Evolutionary conservation across 805 yeast species (phyloP), one percentile per base, ranked within the genome.

Genomic region (Candida dajiaensis): DNA sequence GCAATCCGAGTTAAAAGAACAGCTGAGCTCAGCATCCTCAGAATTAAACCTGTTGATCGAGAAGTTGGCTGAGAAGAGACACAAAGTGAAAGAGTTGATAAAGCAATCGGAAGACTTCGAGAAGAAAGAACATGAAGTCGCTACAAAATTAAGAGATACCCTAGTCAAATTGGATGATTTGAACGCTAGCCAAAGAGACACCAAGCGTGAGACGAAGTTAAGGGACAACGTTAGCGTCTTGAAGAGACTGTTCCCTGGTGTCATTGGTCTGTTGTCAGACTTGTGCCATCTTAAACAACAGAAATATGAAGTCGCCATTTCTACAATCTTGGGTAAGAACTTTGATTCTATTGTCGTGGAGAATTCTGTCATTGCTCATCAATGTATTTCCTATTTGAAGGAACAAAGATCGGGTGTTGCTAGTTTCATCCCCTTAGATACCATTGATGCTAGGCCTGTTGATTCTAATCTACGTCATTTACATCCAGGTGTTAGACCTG

Each of bases 341-440:
- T 77, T 83, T 55, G 96, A 94, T 63, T 77, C 97, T 0, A 77
- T 94, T 16, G 75, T 94, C 18, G 99, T 94, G 6, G 95, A 89
- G 54, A 75, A 75, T 23, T 68, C 80, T 6, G 62, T 78, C 10
- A 74, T 82, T 20, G 95, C 95, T 0, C 77, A 80, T 47, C 80
- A 81, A 50, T 87, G 95, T 61, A 85, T 94, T 51, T 78, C 80
- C 9, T 84, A 83, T 47, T 69, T 92, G 61, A 87, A 89, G 56
- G 90, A 86, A 53, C 92, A 92, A 60, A 75, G 96, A 53, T 71
- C 84, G 12, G 98, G 98, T 41, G 74, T 77, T 8, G 89, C 94
- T 1, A 80, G 95, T 1, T 90, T 94, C 57, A 84, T 94, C 49
- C 98, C 99, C 0, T 67, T 94, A 43, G 94, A 89, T 57, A 74